Percentiles rank a stretch among this genome's conserved stretches.
These are phyloP conservation scores for Cyberlindnera xishuangbannaensis DNA, from an alignment of 805 yeast species.

Conservation along the genomic window DNA sequence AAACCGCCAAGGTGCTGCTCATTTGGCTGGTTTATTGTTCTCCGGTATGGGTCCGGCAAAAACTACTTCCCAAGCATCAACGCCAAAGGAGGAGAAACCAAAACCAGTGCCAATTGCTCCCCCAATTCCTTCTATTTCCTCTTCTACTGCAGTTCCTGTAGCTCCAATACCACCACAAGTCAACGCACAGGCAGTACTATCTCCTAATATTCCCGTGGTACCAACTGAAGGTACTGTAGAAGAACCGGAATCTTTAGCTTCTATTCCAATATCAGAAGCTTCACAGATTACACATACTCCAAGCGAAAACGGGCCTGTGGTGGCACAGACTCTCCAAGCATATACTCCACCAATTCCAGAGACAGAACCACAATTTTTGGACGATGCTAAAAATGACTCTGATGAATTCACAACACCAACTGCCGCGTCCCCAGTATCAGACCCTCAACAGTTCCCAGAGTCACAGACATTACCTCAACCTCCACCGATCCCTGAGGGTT, in stretches of 20 bases:
- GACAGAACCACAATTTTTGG: no score
- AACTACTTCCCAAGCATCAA: conserved; percentile 18
- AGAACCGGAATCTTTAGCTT: not conserved
- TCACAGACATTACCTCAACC: conserved; percentile 29
- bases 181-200: conserved; percentile 1
- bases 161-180: conserved; percentile 7
- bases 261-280: not conserved
- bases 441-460: not conserved
- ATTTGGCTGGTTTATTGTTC: conserved; percentile 24
- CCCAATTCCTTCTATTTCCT: conserved; percentile 23
- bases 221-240: conserved; percentile 5
- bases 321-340: no score
- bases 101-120: conserved; percentile 22
- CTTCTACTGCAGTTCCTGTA: conserved; percentile 8
- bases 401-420: conserved; percentile 17
- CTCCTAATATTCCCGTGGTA: conserved; percentile 5
- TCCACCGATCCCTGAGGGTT: conserved; percentile 31
- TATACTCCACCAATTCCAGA: no score
- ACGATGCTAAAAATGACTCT: conserved; percentile 6
- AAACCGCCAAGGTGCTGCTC: conserved; percentile 27
- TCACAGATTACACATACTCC: no score
- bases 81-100: conserved; percentile 18
- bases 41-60: conserved; percentile 24
- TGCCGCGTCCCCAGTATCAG: conserved; percentile 25
- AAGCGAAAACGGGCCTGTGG: no score